Percentiles rank a stretch among this genome's conserved stretches.
phyloP scores from a whole-genome alignment of 306 rosid genomes.

The Vicia sativa region DNA sequence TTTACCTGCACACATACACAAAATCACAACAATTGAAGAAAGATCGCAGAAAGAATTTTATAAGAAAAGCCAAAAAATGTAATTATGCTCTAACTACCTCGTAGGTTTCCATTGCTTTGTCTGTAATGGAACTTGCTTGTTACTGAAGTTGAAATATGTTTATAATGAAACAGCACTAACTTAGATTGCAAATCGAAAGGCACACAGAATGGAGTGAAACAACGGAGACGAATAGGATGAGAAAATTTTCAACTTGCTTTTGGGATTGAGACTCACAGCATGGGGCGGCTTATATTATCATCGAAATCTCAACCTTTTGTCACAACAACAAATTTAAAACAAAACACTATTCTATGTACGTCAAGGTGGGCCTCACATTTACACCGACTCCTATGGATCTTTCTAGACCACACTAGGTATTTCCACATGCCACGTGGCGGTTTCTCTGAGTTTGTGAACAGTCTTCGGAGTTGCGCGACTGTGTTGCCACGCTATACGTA shows the following conservation, averaged over 20 bases:
- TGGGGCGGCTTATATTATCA: conserved; percentile 1
- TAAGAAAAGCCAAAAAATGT: neutral
- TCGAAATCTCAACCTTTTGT: neutral
- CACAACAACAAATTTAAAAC: conserved; percentile 26
- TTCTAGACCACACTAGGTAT: conserved; percentile 44
- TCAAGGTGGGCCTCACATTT: conserved; percentile 33
- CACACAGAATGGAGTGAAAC: conserved; percentile 29
- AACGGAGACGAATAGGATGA: neutral
- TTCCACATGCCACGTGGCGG: conserved; percentile 52
- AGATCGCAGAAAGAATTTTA: neutral
- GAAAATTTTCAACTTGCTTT: conserved; percentile 9
- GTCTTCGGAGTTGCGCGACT: conserved; percentile 12
- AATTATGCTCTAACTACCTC: conserved; percentile 38
- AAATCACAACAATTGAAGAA: no score
- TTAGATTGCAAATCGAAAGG: neutral
- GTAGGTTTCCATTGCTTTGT: conserved; percentile 44
- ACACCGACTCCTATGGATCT: conserved; percentile 41
- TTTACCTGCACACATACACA: conserved; percentile 39
- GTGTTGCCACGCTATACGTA: neutral
- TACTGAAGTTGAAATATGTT: conserved; percentile 17
- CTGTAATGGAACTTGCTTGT: neutral
- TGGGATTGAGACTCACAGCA: neutral
- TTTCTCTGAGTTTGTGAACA: conserved; percentile 24
- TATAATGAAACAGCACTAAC: neutral
- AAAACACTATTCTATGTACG: conserved; percentile 22